These are phyloP conservation scores for Pichia sp. DNA, from an alignment of 1,139 yeast species.

Conservation along the genomic window DNA sequence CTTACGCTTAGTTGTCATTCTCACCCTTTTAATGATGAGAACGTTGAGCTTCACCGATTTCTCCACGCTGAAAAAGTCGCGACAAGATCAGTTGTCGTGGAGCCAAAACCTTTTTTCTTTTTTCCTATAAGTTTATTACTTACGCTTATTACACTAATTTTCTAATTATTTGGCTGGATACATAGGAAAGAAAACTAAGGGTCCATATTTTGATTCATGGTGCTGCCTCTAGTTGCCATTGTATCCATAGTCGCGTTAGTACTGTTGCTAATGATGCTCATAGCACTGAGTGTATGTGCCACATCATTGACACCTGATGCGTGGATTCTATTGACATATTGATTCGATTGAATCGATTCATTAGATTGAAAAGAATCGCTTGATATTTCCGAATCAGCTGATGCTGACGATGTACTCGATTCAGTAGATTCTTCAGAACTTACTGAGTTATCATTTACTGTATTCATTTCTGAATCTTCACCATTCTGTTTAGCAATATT, in stretches of 20 bases:
- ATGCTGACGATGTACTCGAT: not conserved
- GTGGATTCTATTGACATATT: not conserved
- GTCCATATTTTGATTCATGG: slow-evolving; percentile 4
- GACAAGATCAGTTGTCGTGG: not conserved
- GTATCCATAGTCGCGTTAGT: slow-evolving; percentile 1
- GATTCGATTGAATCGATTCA: slow-evolving; percentile 1
- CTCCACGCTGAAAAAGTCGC: not conserved
- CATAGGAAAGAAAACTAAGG: not conserved
- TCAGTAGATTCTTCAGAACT: not conserved
- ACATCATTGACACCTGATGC: slow-evolving; percentile 9
- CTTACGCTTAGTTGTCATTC: too few species aligned
- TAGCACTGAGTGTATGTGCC: slow-evolving; percentile 17
- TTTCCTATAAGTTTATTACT: not conserved
- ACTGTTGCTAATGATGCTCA: not conserved
- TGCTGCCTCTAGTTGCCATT: slow-evolving; percentile 6
- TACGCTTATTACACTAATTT: not conserved
- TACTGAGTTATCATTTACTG: not conserved
- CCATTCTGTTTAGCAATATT: not conserved
- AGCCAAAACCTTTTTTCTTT: not conserved
- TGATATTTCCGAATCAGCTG: not conserved
- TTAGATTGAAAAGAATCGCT: not conserved
- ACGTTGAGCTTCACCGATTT: not conserved
- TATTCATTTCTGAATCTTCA: not conserved
- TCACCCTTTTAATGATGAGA: too few species aligned
- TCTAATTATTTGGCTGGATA: not conserved